Evolutionary conservation across 2,329 filamentous ascomycete genomes (phyloP).

Genomic region (Xylaria sp.): DNA sequence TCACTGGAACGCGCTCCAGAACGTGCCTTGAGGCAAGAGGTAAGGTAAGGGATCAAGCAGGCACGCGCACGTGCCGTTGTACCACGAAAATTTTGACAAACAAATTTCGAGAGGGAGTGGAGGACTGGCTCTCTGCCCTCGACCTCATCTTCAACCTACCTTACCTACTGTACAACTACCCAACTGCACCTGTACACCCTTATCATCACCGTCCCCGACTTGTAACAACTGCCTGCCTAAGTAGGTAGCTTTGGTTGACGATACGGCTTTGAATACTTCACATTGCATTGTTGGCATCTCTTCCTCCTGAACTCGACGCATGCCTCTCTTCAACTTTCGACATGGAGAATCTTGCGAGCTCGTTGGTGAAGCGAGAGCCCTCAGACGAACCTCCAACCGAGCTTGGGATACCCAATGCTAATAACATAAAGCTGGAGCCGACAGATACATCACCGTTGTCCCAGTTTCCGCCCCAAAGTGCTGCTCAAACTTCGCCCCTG

Average conservation of each 20-base stretch:
- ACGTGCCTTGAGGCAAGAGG: background rate
- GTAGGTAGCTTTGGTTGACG: background rate
- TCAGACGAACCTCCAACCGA: background rate
- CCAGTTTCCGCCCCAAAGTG: background rate
- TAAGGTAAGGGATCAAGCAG: background rate
- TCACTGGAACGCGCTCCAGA: background rate
- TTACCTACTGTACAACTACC: background rate
- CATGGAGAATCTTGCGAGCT: slow-evolving; percentile 5
- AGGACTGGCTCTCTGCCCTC: background rate
- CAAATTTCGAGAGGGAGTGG: background rate
- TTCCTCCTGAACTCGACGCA: background rate
- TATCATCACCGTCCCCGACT: too few species aligned
- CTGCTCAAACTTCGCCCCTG: too few species aligned
- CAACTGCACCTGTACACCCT: background rate
- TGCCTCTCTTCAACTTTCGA: background rate
- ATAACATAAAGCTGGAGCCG: slow-evolving; percentile 17
- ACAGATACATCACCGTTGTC: slow-evolving; percentile 2
- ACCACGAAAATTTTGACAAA: background rate
- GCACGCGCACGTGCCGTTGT: background rate
- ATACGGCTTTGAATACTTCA: background rate
- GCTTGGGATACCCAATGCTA: background rate
- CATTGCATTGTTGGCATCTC: background rate
- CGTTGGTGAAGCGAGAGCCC: slow-evolving; percentile 1
- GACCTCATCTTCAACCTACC: background rate
- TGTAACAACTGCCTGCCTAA: too few species aligned